A percentile compares a stretch with the other conserved stretches of the same genome.
Evolutionary conservation across 345 rosid genomes (phyloP).

Genomic region (Eucalyptus caleyi): DNA sequence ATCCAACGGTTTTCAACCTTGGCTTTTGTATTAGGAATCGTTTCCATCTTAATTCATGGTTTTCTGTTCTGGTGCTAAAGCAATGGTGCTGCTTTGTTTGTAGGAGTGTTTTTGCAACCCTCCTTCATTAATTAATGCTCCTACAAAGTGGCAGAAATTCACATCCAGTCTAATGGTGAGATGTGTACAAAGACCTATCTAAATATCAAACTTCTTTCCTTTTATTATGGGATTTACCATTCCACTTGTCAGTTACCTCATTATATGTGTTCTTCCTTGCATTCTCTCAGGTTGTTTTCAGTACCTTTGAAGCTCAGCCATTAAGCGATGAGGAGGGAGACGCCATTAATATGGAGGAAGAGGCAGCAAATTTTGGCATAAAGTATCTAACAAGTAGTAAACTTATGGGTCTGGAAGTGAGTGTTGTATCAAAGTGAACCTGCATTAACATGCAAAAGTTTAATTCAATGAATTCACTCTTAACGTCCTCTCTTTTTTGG

Average conservation of each 20-base stretch:
- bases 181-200: neutral
- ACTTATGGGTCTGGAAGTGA: conserved; percentile 96
- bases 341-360: conserved; percentile 90
- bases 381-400: conserved; percentile 97
- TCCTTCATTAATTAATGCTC: conserved; percentile 49
- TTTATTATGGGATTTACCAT: neutral
- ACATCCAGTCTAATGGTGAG: conserved; percentile 71
- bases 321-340: conserved; percentile 95
- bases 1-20: neutral
- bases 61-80: neutral
- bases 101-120: conserved; percentile 95
- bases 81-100: conserved; percentile 6
- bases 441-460: neutral
- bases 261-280: neutral
- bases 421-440: neutral
- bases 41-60: neutral
- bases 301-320: conserved; percentile 93
- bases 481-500: neutral
- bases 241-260: neutral
- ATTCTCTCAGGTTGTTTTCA: conserved; percentile 65
- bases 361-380: conserved; percentile 82
- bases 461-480: neutral
- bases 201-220: neutral
- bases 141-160: conserved; percentile 91
- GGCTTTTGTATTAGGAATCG: neutral